Percentiles rank a stretch among this genome's conserved stretches.
Conservation (phyloP, 108 stramenopile genomes). For the Schizochytrium sp. region DNA sequence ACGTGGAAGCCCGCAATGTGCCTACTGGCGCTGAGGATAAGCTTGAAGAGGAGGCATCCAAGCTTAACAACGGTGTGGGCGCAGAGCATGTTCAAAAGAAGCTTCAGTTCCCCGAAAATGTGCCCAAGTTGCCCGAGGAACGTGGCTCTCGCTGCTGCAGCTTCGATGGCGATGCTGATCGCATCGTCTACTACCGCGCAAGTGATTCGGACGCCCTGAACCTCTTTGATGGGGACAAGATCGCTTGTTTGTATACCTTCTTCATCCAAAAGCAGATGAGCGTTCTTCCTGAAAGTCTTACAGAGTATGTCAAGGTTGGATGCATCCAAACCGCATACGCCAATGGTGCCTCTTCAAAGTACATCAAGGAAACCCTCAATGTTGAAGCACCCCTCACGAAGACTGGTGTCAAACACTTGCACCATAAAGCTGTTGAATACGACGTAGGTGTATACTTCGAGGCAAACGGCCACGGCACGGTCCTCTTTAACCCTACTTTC, state of each 20-base stretch:
- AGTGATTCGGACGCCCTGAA: conserved; percentile 69
- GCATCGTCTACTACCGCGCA: conserved; percentile 91
- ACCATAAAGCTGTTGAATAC: conserved; percentile 89
- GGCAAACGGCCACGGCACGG: conserved; percentile 99
- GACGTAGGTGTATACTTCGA: conserved; percentile 99
- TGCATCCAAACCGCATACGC: conserved; percentile 99
- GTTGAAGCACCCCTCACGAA: conserved; percentile 18
- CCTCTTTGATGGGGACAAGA: conserved; percentile 96
- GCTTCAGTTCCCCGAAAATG: conserved; percentile 75
- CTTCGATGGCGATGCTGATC: conserved; percentile 98
- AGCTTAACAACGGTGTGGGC: conserved; percentile 90
- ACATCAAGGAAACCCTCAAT: conserved; percentile 72
- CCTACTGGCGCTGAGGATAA: neutral
- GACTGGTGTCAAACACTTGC: conserved; percentile 97
- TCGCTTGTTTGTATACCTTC: conserved; percentile 86
- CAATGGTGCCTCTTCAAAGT: conserved; percentile 93
- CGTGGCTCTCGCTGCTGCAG: conserved; percentile 71
- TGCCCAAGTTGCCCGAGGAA: conserved; percentile 69
- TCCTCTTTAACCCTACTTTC: conserved; percentile 84
- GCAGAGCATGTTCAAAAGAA: conserved; percentile 94
- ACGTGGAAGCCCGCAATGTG: conserved; percentile 44
- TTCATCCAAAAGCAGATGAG: conserved; percentile 78
- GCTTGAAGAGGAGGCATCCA: conserved; percentile 63
- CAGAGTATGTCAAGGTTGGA: conserved; percentile 75
- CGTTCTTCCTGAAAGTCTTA: neutral